Conservation (phyloP, 805 yeast species). For the Lachancea meyersii region DNA sequence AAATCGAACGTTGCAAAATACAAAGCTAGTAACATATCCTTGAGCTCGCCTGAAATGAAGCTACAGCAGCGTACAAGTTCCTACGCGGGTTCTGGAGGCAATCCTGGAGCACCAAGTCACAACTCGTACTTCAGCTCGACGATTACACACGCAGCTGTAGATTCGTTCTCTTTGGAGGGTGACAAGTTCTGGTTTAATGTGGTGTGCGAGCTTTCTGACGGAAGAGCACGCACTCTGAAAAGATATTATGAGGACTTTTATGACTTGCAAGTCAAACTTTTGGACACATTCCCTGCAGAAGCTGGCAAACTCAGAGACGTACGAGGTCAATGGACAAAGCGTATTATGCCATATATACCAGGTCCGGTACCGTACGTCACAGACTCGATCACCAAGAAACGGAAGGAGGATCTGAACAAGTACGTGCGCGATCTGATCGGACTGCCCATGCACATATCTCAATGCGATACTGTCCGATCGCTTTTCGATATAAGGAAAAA, state of each 20-base stretch:
- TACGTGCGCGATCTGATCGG: slow-evolving; percentile 55
- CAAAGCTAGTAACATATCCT: slow-evolving; percentile 79
- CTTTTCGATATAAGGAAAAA: slow-evolving; percentile 54
- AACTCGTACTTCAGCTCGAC: slow-evolving; percentile 12
- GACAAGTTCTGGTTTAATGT: slow-evolving; percentile 88
- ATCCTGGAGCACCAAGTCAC: slow-evolving; percentile 14
- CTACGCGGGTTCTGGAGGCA: slow-evolving; percentile 8
- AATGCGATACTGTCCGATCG: slow-evolving; percentile 57
- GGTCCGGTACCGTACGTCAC: slow-evolving; percentile 92
- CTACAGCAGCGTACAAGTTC: slow-evolving; percentile 14
- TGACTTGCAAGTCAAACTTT: slow-evolving; percentile 78
- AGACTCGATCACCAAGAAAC: slow-evolving; percentile 56
- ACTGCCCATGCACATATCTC: slow-evolving; percentile 72
- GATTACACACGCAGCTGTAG: slow-evolving; percentile 56
- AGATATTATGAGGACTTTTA: slow-evolving; percentile 94
- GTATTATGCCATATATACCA: slow-evolving; percentile 89
- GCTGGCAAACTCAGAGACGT: slow-evolving; percentile 59
- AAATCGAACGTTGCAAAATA: slow-evolving; percentile 83
- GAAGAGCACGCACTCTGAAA: slow-evolving; percentile 65
- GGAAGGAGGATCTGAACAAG: slow-evolving; percentile 49
- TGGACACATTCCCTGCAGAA: slow-evolving; percentile 83
- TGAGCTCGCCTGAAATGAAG: slow-evolving; percentile 46
- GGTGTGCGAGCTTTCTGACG: slow-evolving; percentile 58
- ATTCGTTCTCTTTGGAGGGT: slow-evolving; percentile 69
- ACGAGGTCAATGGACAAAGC: slow-evolving; percentile 56